A percentile compares a stretch with the other conserved stretches of the same genome.
Conservation (phyloP, 176 grass and related monocot genomes). For the Triticum urartu region DNA sequence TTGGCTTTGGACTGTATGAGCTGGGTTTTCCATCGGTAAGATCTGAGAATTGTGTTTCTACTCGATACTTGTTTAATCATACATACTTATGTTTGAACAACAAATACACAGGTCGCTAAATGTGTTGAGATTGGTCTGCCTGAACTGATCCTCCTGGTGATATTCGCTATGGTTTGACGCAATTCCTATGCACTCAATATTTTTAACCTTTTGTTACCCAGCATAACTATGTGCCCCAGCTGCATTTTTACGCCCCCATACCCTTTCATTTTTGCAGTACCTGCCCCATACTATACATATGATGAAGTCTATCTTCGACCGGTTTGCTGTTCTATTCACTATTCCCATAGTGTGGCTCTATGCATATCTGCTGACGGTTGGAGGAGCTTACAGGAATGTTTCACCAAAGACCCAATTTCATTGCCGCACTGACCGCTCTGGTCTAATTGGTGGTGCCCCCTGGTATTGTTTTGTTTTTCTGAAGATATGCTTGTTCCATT, state of each 20-base stretch:
- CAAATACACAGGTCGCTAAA: slow-evolving; percentile 79
- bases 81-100: slow-evolving; percentile 27
- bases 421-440: slow-evolving; percentile 91
- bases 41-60: slow-evolving; percentile 15
- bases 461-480: slow-evolving; percentile 46
- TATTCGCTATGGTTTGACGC: slow-evolving; percentile 74
- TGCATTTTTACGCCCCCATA: background rate
- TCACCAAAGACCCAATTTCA: slow-evolving; percentile 94
- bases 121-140: slow-evolving; percentile 97
- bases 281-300: slow-evolving; percentile 62
- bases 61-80: background rate
- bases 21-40: slow-evolving; percentile 93
- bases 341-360: slow-evolving; percentile 95
- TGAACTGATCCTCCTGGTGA: slow-evolving; percentile 77
- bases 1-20: slow-evolving; percentile 92
- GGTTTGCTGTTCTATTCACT: slow-evolving; percentile 91
- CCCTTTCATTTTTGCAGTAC: slow-evolving; percentile 53
- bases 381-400: slow-evolving; percentile 83
- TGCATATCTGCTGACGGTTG: slow-evolving; percentile 95
- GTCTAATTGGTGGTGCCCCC: slow-evolving; percentile 79
- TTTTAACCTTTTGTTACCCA: background rate
- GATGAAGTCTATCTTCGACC: slow-evolving; percentile 67
- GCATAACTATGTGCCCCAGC: background rate
- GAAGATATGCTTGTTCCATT: background rate
- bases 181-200: background rate